Percentiles rank a stretch among this genome's conserved stretches.
These are phyloP conservation scores for Irpex lacteus DNA, from an alignment of 1,284 basidiomycete species.

Conservation along the genomic window DNA sequence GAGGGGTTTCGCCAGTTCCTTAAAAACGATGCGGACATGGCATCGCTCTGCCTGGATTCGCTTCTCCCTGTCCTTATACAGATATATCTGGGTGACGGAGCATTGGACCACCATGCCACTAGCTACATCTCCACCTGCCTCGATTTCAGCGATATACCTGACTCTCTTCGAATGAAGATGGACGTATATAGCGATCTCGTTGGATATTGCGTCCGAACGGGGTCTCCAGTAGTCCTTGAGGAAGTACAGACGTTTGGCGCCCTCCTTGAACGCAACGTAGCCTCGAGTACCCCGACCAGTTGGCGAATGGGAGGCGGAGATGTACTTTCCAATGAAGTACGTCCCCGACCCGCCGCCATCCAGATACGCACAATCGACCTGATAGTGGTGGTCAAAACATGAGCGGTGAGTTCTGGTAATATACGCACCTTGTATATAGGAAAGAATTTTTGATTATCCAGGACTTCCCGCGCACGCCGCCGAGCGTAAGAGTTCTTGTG, in stretches of 20 bases:
- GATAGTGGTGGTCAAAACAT: not conserved
- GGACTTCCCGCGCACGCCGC: not conserved
- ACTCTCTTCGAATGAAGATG: too few species aligned
- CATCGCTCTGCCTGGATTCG: too few species aligned
- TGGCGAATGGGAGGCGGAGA: not conserved
- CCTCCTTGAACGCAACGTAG: not conserved
- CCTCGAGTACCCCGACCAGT: slow-evolving; percentile 6
- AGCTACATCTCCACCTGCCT: too few species aligned
- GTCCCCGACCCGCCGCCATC: not conserved
- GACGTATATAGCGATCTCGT: too few species aligned
- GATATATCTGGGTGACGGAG: too few species aligned
- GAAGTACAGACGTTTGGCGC: not conserved
- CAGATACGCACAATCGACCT: not conserved
- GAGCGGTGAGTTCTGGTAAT: not conserved
- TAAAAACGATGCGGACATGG: too few species aligned
- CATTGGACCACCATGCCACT: too few species aligned
- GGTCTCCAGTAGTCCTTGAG: slow-evolving; percentile 9
- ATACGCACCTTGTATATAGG: slow-evolving; percentile 3
- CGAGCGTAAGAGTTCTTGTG: not conserved
- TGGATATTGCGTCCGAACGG: not conserved
- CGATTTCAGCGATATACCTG: too few species aligned
- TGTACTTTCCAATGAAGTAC: slow-evolving; percentile 2
- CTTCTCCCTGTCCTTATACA: too few species aligned
- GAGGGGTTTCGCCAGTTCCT: too few species aligned
- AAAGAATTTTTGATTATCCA: not conserved